A percentile compares a stretch with the other conserved stretches of the same genome.
Evolutionary conservation across 805 yeast genomes (phyloP).

Genomic region (Kuraishia ogatae): DNA sequence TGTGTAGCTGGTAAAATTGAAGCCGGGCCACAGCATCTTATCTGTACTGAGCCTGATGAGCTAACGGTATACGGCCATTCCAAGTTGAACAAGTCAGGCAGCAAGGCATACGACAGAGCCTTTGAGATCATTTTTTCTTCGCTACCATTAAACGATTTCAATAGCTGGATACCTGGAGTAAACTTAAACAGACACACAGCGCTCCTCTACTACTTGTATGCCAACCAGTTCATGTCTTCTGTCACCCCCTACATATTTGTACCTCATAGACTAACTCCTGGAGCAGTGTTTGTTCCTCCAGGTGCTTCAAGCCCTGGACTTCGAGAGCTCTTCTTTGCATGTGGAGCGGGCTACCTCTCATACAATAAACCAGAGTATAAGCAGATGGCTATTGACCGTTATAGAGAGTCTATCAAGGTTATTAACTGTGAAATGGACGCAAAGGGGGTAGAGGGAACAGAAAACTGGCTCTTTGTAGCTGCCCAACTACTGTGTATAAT

Average conservation of each 20-base stretch:
- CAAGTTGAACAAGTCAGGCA: no score
- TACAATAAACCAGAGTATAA: slow-evolving; percentile 2
- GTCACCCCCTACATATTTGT: slow-evolving; percentile 1
- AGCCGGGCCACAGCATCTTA: no score
- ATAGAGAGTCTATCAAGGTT: slow-evolving; percentile 1
- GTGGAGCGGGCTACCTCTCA: slow-evolving; percentile 5
- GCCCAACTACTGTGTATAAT: slow-evolving; percentile 2
- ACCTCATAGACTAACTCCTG: neutral
- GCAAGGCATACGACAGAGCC: neutral
- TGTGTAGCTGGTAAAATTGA: no score
- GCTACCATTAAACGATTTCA: neutral
- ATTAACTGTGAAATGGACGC: neutral
- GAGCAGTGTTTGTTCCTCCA: slow-evolving; percentile 4
- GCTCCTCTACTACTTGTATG: slow-evolving; percentile 4
- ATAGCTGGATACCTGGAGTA: slow-evolving; percentile 4
- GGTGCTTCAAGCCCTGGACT: slow-evolving; percentile 2
- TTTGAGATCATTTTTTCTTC: neutral
- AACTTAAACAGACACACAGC: slow-evolving; percentile 1
- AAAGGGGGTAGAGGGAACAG: slow-evolving; percentile 3
- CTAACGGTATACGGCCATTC: no score
- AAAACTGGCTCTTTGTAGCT: slow-evolving; percentile 5
- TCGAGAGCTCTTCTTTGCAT: slow-evolving; percentile 3
- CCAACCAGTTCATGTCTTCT: slow-evolving; percentile 3
- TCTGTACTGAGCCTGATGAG: no score
- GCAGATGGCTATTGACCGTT: neutral